Evolutionary conservation across 371 early-diverging fungal species (phyloP), one percentile per base, ranked within the genome.

Genomic region (Lichtheimia corymbifera): DNA sequence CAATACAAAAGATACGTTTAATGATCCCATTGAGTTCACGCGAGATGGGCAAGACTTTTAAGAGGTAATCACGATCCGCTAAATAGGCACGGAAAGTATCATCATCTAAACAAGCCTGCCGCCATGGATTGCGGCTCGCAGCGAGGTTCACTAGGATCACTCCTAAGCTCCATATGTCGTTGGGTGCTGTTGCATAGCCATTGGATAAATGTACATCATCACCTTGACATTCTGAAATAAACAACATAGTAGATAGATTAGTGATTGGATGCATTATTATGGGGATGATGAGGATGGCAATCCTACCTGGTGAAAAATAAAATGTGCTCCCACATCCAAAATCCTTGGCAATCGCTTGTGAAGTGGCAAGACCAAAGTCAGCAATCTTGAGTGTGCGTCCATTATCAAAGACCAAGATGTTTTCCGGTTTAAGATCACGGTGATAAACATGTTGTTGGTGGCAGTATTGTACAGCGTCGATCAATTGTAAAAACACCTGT

Each of bases 361-460:
- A 82, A 1, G 97, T 96, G 12, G 96, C 88, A 24, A 98, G 80
- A 2, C 97, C 97, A 80, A 97, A 97, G 72, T 97, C 97, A 14
- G 95, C 88, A 30, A 97, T 79, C 74, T 95, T 94, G 63, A 95
- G 76, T 4, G 73, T 73, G 14, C 63, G 58, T 6, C 82, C 83
- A 24, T 59, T 65, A 40, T 77, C 71, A 66, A 80, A 79, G 30
- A 83, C 77, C 35, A 86, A 64, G 25, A 88, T 76, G 53, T 87
- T 88, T 63, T 88, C 89, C 35, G 91, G 91, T 66, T 91, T 91
- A 12, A 91, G 73, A 68, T 93, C 93, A n/a, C 92, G 83, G 60
- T 91, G 91, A 65, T 73, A 85, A 6, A 91, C 76, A 14, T 79
- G 74, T 11, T 73, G 61, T 0, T 65, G 59, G 62, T 89, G 91